Base-by-base conservation (phyloP, 257 asterid genomes). In the Jacaranda copaia region DNA sequence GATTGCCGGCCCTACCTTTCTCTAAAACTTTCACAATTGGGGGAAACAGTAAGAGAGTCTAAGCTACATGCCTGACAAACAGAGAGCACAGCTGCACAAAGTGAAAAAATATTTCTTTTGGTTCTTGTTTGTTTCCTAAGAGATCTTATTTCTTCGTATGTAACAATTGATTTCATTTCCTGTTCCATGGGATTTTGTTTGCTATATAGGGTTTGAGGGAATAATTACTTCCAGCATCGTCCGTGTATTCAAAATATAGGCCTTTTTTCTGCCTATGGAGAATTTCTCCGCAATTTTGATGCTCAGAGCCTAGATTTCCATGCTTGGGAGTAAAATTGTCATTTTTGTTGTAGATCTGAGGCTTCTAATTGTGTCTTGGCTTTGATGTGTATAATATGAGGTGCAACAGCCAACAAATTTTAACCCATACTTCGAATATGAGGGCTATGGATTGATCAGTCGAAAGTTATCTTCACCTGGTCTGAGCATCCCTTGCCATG, bases 81-180 rank as follows among this genome's bases (percentile, higher is more conserved):
- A 39, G 14, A 38, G 32, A 56, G 67, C 12, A 45, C 32, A 25
- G 32, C 32, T 25, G 32, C 32, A 25, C 6, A 19, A 43, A 12
- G 39, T 48, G 45, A 45, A 43, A 25, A 18, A 16, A 48, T 12
- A 2, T 66, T 39, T 55, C 6, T 58, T 40, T 3, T 55, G 36
- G 32, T 42, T 16, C 8, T 55, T 56, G 67, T 59, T 57, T 58
- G 49, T 20, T 72, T 60, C 56, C 45, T 18, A 32, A 67, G 77
- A 40, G 57, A 56, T 18, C 25, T 45, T 40, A 39, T 67, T 18
- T 59, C 38, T 39, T 66, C 48, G 36, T 38, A 46, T 39, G 5
- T 40, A 40, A 56, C 8, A 39, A 18, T 42, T 72, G 43, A 61
- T 13, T 58, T 62, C 10, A 48, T 11, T 25, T 45, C 36, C 52